Base-by-base conservation (phyloP, 495 filamentous ascomycete genomes). In the Astrocystis sublimbata region DNA sequence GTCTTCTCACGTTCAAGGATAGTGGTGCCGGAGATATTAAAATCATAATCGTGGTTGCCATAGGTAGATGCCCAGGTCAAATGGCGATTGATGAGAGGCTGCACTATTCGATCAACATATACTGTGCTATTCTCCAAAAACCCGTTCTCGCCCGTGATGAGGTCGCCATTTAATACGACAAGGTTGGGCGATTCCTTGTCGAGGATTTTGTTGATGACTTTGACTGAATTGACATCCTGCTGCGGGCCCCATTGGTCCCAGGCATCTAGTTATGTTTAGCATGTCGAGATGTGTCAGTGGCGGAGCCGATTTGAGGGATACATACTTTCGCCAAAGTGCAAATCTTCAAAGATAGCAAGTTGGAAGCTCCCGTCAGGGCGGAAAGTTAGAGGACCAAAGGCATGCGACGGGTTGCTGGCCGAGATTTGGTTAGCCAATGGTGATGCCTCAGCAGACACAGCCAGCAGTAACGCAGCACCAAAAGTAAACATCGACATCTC, bases 91-190 rank as follows among this genome's bases (percentile, higher is more conserved):
- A 87, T 72, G 2, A 91, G 70, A 1, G 89, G 75, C 2, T 46
- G 60, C 15, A 90, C 84, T 5, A 92, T 84, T 41, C 81, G 68
- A 64, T 90, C 83, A 17, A 91, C 33, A 58, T 90, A 89, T 21
- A 73, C 52, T 5, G 77, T 84, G 12, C 81, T 81, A 65, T 90
- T 89, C 26, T 81, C 74, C 12, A 77, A 66, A 40, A 78, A 83
- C 1, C 83, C 83, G 58, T 85, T 84, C 62, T 92, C 86, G 23
- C 89, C 88, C 0, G 89, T 88, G 61, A 92, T 87, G 9, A 92
- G 75, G 64, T 92, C 89, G 36, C 89, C 89, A 55, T 92, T 92
- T 1, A 92, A 71, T 7, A 92, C 81, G 21, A 89, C 86, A 1
- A 92, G 80, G 26, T 86, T 75, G 62, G 60, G 58, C 0, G 70